Percentiles rank a stretch among this genome's conserved stretches.
Conservation (phyloP, 2,329 filamentous ascomycete species). For the Penicillium sp. region DNA sequence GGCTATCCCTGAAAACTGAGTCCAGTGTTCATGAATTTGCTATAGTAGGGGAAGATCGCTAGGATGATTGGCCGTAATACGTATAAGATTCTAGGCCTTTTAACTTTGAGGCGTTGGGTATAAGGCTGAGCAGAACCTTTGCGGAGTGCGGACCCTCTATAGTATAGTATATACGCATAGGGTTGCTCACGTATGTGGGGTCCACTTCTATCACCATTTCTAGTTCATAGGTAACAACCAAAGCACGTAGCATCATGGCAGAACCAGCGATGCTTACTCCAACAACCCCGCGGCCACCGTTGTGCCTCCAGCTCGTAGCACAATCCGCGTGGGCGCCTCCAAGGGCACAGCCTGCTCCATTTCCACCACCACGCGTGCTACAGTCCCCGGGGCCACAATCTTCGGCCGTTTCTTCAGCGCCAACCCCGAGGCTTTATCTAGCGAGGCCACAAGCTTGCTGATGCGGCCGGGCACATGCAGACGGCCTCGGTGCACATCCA, state of each 20-base stretch:
- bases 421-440: constrained; percentile 79
- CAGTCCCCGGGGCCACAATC: constrained; percentile 75
- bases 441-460: constrained; percentile 66
- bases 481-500: constrained; percentile 86
- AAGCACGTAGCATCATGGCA: neutral
- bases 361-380: constrained; percentile 76
- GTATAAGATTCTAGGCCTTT: neutral
- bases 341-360: constrained; percentile 74
- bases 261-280: constrained; percentile 48
- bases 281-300: constrained; percentile 87
- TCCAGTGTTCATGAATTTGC: neutral
- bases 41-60: neutral
- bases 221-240: neutral
- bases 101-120: neutral
- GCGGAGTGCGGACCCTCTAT: no score
- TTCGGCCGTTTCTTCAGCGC: constrained; percentile 79
- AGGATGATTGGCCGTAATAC: neutral
- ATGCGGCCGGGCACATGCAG: constrained; percentile 78
- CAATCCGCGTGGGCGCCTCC: constrained; percentile 76
- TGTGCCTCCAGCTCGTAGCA: constrained; percentile 75
- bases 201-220: neutral
- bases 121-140: neutral
- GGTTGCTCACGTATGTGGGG: neutral
- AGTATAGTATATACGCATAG: no score
- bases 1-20: neutral